Evolutionary conservation across 192 early-diverging fungal genomes (phyloP).

Genomic region (Oehlia diaphana): DNA sequence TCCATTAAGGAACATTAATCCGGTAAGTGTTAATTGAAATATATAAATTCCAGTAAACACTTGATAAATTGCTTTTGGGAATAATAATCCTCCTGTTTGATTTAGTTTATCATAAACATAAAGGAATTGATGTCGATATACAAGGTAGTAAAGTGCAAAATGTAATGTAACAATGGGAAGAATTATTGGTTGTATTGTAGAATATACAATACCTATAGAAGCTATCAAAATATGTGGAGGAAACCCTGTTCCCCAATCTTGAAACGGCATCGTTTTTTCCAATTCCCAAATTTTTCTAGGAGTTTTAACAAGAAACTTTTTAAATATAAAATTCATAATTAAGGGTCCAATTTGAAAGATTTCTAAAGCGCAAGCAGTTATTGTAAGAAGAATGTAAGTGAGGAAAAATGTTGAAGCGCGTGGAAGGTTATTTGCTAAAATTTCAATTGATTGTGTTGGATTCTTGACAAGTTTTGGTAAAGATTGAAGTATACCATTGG

Average conservation of each 20-base stretch:
- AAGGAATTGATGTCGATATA: conserved; percentile 81
- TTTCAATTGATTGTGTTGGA: conserved; percentile 38
- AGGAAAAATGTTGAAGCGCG: conserved; percentile 79
- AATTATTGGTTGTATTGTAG: conserved; percentile 78
- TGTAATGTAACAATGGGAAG: conserved; percentile 73
- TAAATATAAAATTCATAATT: conserved; percentile 59
- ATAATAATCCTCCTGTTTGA: conserved; percentile 64
- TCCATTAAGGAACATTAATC: conserved; percentile 65
- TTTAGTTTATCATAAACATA: conserved; percentile 66
- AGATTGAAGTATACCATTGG: conserved; percentile 57
- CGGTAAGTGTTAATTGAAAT: conserved; percentile 69
- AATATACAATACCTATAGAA: conserved; percentile 72
- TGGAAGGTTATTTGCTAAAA: conserved; percentile 66
- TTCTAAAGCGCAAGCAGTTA: conserved; percentile 65
- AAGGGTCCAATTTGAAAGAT: conserved; percentile 68
- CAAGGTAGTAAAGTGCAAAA: conserved; percentile 71
- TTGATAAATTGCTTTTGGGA: conserved; percentile 61
- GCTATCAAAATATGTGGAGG: conserved; percentile 72
- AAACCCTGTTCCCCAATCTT: conserved; percentile 63
- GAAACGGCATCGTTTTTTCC: conserved; percentile 46
- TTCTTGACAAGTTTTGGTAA: conserved; percentile 32
- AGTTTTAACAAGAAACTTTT: conserved; percentile 62
- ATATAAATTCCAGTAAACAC: conserved; percentile 71
- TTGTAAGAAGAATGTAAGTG: conserved; percentile 78
- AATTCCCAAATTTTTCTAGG: conserved; percentile 66